Percentiles rank a stretch among this genome's conserved stretches.
Evolutionary conservation across 345 rosid species (phyloP).

Genomic region (Cochlearia excelsa): DNA sequence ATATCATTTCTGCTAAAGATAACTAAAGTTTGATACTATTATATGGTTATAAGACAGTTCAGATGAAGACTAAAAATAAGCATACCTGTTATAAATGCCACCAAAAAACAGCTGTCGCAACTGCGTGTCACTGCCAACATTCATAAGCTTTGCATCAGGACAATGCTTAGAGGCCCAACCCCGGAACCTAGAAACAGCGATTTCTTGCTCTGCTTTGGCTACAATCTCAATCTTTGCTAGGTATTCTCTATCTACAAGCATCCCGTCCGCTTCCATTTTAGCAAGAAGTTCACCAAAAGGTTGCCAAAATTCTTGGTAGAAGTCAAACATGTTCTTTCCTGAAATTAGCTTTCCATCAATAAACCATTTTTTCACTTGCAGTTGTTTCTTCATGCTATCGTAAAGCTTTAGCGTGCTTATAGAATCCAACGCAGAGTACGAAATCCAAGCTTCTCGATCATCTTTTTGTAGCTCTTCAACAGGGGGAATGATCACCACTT

Average conservation of each 20-base stretch:
- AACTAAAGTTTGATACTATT: slow-evolving; percentile 2
- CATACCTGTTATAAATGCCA: slow-evolving; percentile 67
- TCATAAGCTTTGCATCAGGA: slow-evolving; percentile 80
- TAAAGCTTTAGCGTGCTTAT: slow-evolving; percentile 84
- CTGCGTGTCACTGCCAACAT: slow-evolving; percentile 93
- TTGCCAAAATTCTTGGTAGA: slow-evolving; percentile 72
- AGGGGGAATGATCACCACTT: slow-evolving; percentile 57
- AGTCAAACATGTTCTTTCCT: slow-evolving; percentile 65
- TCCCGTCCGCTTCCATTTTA: slow-evolving; percentile 85
- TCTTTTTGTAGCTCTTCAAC: slow-evolving; percentile 85
- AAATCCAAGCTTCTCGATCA: slow-evolving; percentile 74
- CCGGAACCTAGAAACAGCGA: slow-evolving; percentile 68
- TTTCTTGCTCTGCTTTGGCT: slow-evolving; percentile 79
- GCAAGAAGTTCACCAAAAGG: slow-evolving; percentile 91
- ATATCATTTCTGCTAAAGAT: neutral
- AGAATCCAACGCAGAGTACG: slow-evolving; percentile 91
- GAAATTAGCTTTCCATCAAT: slow-evolving; percentile 47
- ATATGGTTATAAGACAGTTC: slow-evolving; percentile 5
- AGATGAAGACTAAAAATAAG: slow-evolving; percentile 19
- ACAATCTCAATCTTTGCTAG: slow-evolving; percentile 79
- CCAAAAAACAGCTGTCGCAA: slow-evolving; percentile 83
- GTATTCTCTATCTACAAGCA: slow-evolving; percentile 82
- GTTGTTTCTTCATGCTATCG: slow-evolving; percentile 66
- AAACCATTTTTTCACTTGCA: slow-evolving; percentile 58
- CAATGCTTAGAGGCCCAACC: slow-evolving; percentile 86